These are phyloP conservation scores for Quercus cerris DNA, from an alignment of 306 rosid species.

Conservation along the genomic window DNA sequence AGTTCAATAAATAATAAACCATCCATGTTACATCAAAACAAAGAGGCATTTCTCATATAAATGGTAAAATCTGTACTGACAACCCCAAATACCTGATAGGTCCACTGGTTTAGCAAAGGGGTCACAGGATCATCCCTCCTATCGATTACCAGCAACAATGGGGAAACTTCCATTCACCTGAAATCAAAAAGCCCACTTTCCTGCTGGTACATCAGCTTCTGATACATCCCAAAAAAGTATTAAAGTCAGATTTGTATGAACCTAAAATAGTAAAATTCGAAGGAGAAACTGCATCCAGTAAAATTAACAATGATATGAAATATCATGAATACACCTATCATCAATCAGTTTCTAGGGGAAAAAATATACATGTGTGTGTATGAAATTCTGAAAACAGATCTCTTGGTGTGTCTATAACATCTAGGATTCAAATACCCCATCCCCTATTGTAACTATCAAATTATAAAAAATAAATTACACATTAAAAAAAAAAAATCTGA, in stretches of 20 bases:
- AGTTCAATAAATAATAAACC: slow-evolving; percentile 13
- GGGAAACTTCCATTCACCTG: slow-evolving; percentile 85
- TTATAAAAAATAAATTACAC: no score
- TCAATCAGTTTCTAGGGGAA: no score
- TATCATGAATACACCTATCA: no score
- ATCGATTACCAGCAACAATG: slow-evolving; percentile 86
- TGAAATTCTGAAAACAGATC: no score
- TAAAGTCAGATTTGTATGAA: slow-evolving; percentile 29
- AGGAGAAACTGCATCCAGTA: no score
- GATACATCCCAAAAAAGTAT: slow-evolving; percentile 36
- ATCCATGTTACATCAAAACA: background rate
- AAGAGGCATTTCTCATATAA: slow-evolving; percentile 14
- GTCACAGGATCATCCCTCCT: slow-evolving; percentile 97
- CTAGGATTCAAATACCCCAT: no score
- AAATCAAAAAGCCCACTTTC: slow-evolving; percentile 95
- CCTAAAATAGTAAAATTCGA: no score
- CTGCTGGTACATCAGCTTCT: slow-evolving; percentile 96
- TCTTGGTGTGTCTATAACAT: no score
- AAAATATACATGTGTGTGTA: no score
- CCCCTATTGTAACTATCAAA: no score
- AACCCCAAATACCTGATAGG: slow-evolving; percentile 72
- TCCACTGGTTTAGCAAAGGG: slow-evolving; percentile 91
- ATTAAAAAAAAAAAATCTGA: no score
- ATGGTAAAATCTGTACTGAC: slow-evolving; percentile 2
- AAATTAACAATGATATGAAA: no score